Conservation (phyloP, 73 alveolate genomes). For the Strombidium stylifer region DNA sequence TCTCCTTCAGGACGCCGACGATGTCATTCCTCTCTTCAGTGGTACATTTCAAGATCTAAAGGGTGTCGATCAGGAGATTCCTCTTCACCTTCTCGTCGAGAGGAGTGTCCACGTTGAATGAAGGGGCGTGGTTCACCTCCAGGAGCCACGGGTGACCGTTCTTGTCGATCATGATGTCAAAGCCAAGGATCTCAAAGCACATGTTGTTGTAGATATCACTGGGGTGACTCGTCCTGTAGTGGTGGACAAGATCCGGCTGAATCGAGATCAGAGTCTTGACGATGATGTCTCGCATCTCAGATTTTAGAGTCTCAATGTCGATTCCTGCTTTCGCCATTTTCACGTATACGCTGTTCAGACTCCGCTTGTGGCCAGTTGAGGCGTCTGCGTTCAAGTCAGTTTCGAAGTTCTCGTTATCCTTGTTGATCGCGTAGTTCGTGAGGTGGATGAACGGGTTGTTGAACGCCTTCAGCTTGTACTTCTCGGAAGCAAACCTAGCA, state of each 20-base stretch:
- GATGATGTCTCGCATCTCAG: slow-evolving; percentile 29
- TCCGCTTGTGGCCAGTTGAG: slow-evolving; percentile 40
- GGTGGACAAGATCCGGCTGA: slow-evolving; percentile 49
- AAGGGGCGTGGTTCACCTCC: slow-evolving; percentile 52
- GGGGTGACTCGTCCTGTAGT: slow-evolving; percentile 36
- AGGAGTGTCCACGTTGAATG: slow-evolving; percentile 37
- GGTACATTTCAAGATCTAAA: slow-evolving; percentile 7
- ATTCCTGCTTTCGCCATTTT: not conserved
- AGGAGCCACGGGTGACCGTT: slow-evolving; percentile 22
- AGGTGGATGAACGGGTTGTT: slow-evolving; percentile 48
- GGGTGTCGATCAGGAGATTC: slow-evolving; percentile 31
- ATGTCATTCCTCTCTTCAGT: not conserved
- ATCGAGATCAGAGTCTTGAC: slow-evolving; percentile 47
- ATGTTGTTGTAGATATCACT: slow-evolving; percentile 18
- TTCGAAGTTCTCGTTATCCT: slow-evolving; percentile 19
- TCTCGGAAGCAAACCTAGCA: slow-evolving; percentile 82
- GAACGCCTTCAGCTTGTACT: slow-evolving; percentile 36
- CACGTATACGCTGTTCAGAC: not conserved
- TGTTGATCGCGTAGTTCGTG: slow-evolving; percentile 54
- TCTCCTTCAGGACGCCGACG: not conserved
- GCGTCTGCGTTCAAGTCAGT: slow-evolving; percentile 26
- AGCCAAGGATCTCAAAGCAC: slow-evolving; percentile 56
- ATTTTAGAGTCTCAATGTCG: slow-evolving; percentile 18
- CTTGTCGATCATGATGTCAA: slow-evolving; percentile 29
- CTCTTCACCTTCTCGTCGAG: slow-evolving; percentile 26